Evolutionary conservation across 164 flowering plant genomes (phyloP).

Genomic region (Pachysandra terminalis): DNA sequence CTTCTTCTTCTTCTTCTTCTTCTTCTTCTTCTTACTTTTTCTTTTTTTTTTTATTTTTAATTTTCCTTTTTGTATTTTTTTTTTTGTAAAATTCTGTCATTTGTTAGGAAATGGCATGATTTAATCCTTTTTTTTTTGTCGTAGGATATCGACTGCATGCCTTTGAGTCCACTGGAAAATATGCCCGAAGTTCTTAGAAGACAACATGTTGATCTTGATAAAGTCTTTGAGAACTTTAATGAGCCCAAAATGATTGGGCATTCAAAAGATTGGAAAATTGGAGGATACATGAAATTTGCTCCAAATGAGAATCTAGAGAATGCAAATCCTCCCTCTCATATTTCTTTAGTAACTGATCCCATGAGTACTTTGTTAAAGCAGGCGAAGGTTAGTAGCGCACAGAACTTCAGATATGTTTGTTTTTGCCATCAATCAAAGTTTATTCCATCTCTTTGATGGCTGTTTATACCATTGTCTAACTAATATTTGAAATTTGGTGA

Average conservation of each 20-base stretch:
- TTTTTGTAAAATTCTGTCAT: background rate
- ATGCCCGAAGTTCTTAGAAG: slow-evolving; percentile 51
- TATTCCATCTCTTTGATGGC: too few species aligned
- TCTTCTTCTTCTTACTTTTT: too few species aligned
- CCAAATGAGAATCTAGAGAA: slow-evolving; percentile 32
- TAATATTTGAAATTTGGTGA: background rate
- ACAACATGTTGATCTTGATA: slow-evolving; percentile 27
- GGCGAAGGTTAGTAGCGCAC: slow-evolving; percentile 32
- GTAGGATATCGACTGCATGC: slow-evolving; percentile 81
- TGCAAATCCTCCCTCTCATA: slow-evolving; percentile 23
- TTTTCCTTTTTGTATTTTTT: too few species aligned
- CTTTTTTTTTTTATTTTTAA: too few species aligned
- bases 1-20: too few species aligned
- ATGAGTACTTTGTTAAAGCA: slow-evolving; percentile 38
- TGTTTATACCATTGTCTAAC: too few species aligned
- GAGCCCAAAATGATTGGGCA: slow-evolving; percentile 31
- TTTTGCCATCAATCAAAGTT: too few species aligned
- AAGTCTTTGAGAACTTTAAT: slow-evolving; percentile 34
- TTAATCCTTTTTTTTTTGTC: slow-evolving; percentile 1
- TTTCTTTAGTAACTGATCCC: slow-evolving; percentile 31
- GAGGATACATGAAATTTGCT: slow-evolving; percentile 20
- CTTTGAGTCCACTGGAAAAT: slow-evolving; percentile 48
- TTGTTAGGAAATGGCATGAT: background rate
- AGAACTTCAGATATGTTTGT: background rate
- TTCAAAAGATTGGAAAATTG: slow-evolving; percentile 27